Evolutionary conservation across 2,329 filamentous ascomycete genomes (phyloP).

Genomic region (Neonectria faginata): DNA sequence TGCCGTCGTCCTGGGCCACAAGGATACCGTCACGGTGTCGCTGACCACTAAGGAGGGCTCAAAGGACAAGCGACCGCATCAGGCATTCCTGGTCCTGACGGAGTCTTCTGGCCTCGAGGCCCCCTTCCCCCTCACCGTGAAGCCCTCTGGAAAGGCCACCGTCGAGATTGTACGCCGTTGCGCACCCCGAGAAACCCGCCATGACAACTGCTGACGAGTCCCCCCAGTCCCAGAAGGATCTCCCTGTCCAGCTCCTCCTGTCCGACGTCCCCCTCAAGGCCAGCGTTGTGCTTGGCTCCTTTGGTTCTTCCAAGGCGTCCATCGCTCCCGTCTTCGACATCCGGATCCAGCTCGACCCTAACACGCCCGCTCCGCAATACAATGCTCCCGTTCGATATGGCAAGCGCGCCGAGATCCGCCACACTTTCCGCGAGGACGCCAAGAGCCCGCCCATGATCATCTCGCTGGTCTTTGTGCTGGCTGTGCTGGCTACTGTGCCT

Average conservation of each 20-base stretch:
- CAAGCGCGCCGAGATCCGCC: conserved; percentile 85
- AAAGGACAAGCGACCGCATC: conserved; percentile 86
- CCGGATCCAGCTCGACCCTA: conserved; percentile 72
- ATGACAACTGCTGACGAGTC: conserved; percentile 43
- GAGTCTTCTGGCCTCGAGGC: conserved; percentile 86
- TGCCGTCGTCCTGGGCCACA: conserved; percentile 71
- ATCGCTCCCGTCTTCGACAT: conserved; percentile 80
- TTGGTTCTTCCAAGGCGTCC: conserved; percentile 78
- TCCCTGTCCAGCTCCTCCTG: conserved; percentile 83
- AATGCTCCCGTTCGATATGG: conserved; percentile 84
- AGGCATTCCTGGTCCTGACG: conserved; percentile 88
- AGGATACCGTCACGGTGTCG: conserved; percentile 83
- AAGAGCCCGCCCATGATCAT: conserved; percentile 84
- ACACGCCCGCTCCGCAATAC: conserved; percentile 68
- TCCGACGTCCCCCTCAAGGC: conserved; percentile 77
- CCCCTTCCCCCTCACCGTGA: conserved; percentile 85
- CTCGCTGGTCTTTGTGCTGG: conserved; percentile 80
- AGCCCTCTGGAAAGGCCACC: conserved; percentile 87
- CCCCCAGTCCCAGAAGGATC: conserved; percentile 83
- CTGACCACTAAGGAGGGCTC: conserved; percentile 85
- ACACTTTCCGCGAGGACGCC: conserved; percentile 86
- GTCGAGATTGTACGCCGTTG: conserved; percentile 78
- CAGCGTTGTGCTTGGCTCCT: conserved; percentile 87
- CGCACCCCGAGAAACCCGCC: background rate
- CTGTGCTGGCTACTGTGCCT: conserved; percentile 80